Evolutionary conservation across 2,329 filamentous ascomycete species (phyloP).

Genomic region (Biscogniauxia sp.): DNA sequence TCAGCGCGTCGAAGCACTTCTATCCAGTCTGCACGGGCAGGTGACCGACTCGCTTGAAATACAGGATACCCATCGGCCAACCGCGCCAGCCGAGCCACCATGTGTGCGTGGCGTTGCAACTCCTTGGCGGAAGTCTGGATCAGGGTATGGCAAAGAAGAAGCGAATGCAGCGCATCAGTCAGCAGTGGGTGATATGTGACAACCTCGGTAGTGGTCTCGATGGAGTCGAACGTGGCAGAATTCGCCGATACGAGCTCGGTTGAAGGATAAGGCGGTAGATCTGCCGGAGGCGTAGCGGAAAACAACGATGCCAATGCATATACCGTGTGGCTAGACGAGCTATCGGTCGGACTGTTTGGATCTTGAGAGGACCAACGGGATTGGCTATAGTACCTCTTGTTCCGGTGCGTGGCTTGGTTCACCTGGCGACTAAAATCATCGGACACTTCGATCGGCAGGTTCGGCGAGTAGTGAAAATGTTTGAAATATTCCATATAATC

Average conservation of each 20-base stretch:
- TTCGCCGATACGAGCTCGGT: constrained; percentile 35
- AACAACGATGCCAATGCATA: constrained; percentile 64
- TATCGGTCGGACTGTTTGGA: constrained; percentile 29
- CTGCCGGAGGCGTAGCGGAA: constrained; percentile 61
- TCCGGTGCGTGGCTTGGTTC: constrained; percentile 46
- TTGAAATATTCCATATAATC: constrained; percentile 73
- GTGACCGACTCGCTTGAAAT: constrained; percentile 69
- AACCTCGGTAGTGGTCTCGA: constrained; percentile 50
- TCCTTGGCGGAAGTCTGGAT: constrained; percentile 77
- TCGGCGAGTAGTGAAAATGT: constrained; percentile 75
- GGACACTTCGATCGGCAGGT: constrained; percentile 58
- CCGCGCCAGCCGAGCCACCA: constrained; percentile 72
- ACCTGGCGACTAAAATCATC: constrained; percentile 58
- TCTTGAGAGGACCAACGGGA: constrained; percentile 44
- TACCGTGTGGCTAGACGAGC: constrained; percentile 35
- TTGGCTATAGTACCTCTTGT: constrained; percentile 28
- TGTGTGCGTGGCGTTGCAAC: constrained; percentile 75
- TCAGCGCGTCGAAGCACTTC: constrained; percentile 66
- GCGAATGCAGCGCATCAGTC: constrained; percentile 72
- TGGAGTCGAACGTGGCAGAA: constrained; percentile 26
- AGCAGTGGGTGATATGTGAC: constrained; percentile 81
- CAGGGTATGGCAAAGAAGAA: constrained; percentile 77
- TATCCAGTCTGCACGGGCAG: constrained; percentile 76
- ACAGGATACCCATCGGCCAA: constrained; percentile 78
- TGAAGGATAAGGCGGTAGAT: constrained; percentile 66